These are phyloP conservation scores for Rhododendron mucronatum DNA, from an alignment of 148 eudicot species.

Conservation along the genomic window DNA sequence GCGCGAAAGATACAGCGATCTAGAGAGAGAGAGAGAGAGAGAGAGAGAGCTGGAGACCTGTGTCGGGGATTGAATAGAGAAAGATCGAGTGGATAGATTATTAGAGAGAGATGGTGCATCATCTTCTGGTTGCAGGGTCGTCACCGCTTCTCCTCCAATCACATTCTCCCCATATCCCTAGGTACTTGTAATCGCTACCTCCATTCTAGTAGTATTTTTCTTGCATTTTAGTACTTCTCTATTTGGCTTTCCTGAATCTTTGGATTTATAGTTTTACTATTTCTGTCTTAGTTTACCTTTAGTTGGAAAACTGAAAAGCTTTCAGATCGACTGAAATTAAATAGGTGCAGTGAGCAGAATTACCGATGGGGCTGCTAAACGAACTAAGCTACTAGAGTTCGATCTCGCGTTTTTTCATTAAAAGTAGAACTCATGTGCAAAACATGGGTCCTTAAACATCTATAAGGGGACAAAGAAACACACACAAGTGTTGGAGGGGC, in stretches of 20 bases:
- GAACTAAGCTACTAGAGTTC: not conserved
- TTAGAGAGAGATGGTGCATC: conserved; percentile 16
- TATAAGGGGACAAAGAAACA: not conserved
- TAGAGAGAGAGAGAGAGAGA: not conserved
- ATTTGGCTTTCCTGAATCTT: not conserved
- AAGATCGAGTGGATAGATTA: not conserved
- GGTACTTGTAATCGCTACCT: conserved; percentile 6
- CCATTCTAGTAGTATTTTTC: not conserved
- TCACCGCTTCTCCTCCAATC: conserved; percentile 25
- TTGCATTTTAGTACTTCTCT: not conserved
- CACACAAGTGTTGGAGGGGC: not conserved
- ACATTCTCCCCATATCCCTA: conserved; percentile 22
- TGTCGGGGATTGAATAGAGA: not conserved
- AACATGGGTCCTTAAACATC: not conserved
- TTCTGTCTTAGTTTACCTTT: not conserved
- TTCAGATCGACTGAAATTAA: not conserved
- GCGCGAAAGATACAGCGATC: not conserved
- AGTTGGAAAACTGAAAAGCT: not conserved
- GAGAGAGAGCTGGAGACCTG: not conserved
- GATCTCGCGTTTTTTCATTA: not conserved
- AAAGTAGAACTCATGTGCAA: not conserved
- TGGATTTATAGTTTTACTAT: not conserved
- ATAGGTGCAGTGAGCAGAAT: not conserved
- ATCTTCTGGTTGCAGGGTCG: conserved; percentile 22
- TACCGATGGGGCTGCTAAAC: not conserved